Percentiles rank a stretch among this genome's conserved stretches.
Conservation (phyloP, 2,329 filamentous ascomycete genomes). For the Dactylella cylindrospora region DNA sequence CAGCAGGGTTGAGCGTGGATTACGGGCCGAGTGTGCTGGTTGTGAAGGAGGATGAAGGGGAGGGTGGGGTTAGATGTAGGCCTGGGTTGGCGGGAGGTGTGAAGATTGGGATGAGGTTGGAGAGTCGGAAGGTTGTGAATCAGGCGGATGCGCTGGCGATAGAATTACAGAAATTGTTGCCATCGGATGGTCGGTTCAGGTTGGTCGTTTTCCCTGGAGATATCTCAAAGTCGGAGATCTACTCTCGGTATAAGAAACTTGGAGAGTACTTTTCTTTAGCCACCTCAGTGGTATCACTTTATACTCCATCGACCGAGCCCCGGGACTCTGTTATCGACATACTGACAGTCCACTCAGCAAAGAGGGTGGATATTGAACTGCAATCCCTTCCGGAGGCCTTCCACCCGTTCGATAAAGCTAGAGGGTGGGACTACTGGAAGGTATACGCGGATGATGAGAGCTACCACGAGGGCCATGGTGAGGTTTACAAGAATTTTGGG, state of each 20-base stretch:
- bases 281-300: constrained; percentile 55
- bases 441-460: constrained; percentile 60
- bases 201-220: constrained; percentile 66
- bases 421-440: constrained; percentile 62
- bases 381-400: constrained; percentile 59
- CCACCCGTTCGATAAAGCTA: constrained; percentile 50
- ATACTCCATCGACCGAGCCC: constrained; percentile 52
- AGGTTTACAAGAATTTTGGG: constrained; percentile 62
- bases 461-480: constrained; percentile 59
- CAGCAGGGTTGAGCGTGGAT: constrained; percentile 60
- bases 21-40: constrained; percentile 62
- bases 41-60: constrained; percentile 59
- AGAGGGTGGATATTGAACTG: constrained; percentile 55
- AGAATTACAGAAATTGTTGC: constrained; percentile 62
- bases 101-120: constrained; percentile 61
- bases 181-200: constrained; percentile 62
- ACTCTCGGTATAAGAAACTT: constrained; percentile 55
- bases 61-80: constrained; percentile 52
- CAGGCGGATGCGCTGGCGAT: constrained; percentile 61
- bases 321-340: constrained; percentile 62
- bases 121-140: constrained; percentile 62
- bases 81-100: constrained; percentile 55
- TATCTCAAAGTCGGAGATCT: constrained; percentile 55
- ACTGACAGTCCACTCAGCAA: constrained; percentile 62
- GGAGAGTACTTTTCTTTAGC: constrained; percentile 54